A percentile compares a stretch with the other conserved stretches of the same genome.
phyloP scores from a whole-genome alignment of 768 basidiomycete genomes.

The Naganishia kalamii region DNA sequence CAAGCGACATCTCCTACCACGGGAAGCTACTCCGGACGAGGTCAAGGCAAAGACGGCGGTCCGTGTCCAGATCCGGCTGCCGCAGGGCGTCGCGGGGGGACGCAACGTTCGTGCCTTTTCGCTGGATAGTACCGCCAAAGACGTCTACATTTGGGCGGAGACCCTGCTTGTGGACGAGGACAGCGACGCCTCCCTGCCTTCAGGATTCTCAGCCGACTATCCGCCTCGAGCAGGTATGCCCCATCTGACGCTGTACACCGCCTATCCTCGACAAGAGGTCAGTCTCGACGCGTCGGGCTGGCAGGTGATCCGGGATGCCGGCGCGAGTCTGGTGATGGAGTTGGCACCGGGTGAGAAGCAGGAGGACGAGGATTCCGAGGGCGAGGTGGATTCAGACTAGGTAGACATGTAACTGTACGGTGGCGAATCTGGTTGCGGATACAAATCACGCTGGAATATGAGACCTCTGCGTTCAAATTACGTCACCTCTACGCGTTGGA shows the following conservation, averaged over 20 bases:
- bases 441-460: too few relatives aligned
- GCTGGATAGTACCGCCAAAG: conserved; percentile 24
- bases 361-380: conserved; percentile 21
- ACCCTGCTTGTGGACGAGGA: conserved; percentile 33
- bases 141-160: conserved; percentile 39
- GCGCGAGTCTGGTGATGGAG: conserved; percentile 38
- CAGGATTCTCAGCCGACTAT: conserved; percentile 19
- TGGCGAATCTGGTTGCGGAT: neutral
- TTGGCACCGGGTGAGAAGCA: conserved; percentile 29
- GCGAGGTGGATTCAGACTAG: conserved; percentile 21
- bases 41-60: conserved; percentile 49
- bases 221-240: neutral
- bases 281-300: conserved; percentile 29
- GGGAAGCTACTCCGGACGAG: conserved; percentile 20
- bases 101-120: conserved; percentile 34
- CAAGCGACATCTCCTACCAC: conserved; percentile 49
- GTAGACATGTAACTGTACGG: neutral
- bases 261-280: conserved; percentile 38
- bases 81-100: conserved; percentile 43
- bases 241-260: conserved; percentile 30
- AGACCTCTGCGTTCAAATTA: too few relatives aligned
- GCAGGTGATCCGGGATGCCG: conserved; percentile 34
- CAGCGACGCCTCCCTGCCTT: conserved; percentile 18
- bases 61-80: conserved; percentile 58
- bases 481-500: too few relatives aligned